A percentile compares a stretch with the other conserved stretches of the same genome.
phyloP scores from a whole-genome alignment of 2,329 filamentous ascomycete species.

The Scedosporium boydii region DNA sequence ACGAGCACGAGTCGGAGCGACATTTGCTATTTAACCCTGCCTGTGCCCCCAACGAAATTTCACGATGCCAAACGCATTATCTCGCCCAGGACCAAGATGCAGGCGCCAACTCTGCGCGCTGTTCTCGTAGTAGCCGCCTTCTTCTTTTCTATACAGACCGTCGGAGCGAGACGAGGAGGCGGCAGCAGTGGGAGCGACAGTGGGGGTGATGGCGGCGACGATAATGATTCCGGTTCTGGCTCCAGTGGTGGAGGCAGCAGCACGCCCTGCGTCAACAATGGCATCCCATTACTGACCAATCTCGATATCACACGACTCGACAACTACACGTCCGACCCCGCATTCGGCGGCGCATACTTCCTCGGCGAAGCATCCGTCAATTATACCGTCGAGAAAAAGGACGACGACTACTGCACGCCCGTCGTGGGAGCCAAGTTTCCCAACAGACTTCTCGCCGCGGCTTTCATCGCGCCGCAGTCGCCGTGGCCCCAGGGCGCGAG shows the following conservation, averaged over 20 bases:
- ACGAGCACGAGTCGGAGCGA: too few species aligned
- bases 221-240: not conserved
- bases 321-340: not conserved
- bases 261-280: not conserved
- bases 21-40: too few species aligned
- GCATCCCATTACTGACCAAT: not conserved
- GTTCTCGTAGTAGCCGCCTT: not conserved
- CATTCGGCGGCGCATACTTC: not conserved
- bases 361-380: not conserved
- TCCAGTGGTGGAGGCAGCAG: not conserved
- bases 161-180: not conserved
- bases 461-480: not conserved
- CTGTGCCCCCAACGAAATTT: not conserved
- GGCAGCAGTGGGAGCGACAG: not conserved
- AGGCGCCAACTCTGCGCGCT: not conserved
- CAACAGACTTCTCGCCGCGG: not conserved
- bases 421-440: not conserved
- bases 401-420: not conserved
- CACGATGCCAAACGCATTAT: not conserved
- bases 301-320: not conserved
- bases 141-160: not conserved
- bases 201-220: not conserved
- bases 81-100: not conserved
- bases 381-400: not conserved
- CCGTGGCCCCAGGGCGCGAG: not conserved